Conservation (phyloP, 1,284 basidiomycete species). For the Microbotryum lychnidis-dioicae region DNA sequence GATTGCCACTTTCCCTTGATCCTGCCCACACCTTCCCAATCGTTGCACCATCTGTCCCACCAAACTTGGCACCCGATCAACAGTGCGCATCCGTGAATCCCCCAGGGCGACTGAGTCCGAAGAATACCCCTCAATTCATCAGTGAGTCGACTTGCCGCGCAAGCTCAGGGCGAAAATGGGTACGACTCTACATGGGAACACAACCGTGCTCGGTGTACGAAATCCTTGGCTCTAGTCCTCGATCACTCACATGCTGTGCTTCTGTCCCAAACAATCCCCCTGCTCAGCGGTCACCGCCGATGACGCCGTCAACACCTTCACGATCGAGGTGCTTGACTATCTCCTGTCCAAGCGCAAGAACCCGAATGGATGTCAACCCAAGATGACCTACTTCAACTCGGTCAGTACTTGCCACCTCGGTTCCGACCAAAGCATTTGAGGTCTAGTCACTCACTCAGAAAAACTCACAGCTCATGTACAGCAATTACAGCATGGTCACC, state of each 20-base stretch:
- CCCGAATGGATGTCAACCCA: constrained; percentile 68
- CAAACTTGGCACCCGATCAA: background rate
- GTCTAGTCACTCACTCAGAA: background rate
- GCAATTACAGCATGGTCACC: background rate
- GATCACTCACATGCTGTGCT: constrained; percentile 1
- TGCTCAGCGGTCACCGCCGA: constrained; percentile 33
- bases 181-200: background rate
- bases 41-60: background rate
- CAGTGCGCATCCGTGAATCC: constrained; percentile 60
- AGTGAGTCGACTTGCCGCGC: constrained; percentile 13
- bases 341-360: constrained; percentile 69
- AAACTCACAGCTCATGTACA: background rate
- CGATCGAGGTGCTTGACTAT: constrained; percentile 45
- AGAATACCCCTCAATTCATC: constrained; percentile 62
- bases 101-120: constrained; percentile 58
- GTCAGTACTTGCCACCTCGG: constrained; percentile 39
- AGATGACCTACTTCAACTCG: constrained; percentile 67
- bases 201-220: background rate
- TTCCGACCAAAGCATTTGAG: background rate
- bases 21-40: background rate
- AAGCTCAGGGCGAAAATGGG: too few species aligned
- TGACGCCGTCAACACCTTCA: constrained; percentile 55
- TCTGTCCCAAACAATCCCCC: constrained; percentile 1
- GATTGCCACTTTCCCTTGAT: too few species aligned
- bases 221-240: constrained; percentile 47